A percentile compares a stretch with the other conserved stretches of the same genome.
phyloP scores from a whole-genome alignment of 257 asterid species.

The Solanum gracilifrons region DNA sequence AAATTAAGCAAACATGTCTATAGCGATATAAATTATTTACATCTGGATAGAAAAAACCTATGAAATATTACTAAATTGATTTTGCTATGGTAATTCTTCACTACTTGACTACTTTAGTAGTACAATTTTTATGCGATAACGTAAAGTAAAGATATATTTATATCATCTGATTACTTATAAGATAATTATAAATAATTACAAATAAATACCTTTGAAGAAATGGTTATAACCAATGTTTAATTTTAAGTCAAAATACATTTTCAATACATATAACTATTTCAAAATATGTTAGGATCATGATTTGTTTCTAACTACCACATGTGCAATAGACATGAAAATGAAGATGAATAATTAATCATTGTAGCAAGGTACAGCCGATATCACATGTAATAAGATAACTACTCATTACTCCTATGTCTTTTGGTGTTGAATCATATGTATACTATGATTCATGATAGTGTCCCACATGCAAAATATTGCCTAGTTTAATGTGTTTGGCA shows the following conservation, averaged over 20 bases:
- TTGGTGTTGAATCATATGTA: neutral
- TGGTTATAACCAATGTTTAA: neutral
- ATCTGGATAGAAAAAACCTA: too few species aligned
- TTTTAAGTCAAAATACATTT: neutral
- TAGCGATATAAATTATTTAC: neutral
- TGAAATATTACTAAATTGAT: too few species aligned
- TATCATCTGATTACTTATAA: neutral
- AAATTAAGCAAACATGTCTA: rapidly evolving
- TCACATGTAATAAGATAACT: neutral
- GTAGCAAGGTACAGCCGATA: neutral
- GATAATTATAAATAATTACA: rapidly evolving
- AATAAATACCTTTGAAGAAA: neutral
- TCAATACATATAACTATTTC: neutral
- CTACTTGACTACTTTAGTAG: too few species aligned
- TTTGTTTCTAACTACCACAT: neutral
- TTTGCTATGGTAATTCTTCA: too few species aligned
- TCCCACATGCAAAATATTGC: neutral
- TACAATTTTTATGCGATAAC: neutral
- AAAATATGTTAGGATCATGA: neutral
- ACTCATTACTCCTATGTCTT: neutral
- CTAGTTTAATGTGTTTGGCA: neutral
- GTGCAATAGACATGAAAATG: neutral
- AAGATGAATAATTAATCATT: neutral
- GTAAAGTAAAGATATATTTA: neutral
- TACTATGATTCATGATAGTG: neutral